Evolutionary conservation across 345 rosid species (phyloP), one percentile per base, ranked within the genome.

Genomic region (Hypericum perforatum): DNA sequence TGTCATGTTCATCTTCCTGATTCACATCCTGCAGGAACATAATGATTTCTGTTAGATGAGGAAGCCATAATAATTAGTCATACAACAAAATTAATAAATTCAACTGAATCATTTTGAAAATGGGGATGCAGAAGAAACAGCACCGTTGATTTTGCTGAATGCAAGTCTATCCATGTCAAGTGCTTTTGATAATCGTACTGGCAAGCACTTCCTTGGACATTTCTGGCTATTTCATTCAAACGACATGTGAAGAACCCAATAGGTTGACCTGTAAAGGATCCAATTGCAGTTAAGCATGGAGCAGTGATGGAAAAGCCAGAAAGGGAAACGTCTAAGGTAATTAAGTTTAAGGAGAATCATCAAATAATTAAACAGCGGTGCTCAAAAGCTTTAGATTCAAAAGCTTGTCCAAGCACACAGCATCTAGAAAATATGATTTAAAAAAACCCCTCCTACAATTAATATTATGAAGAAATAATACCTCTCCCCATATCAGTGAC

Each of bases 401-500:
- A 37, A 13, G 29, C 22, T 16, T 12, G 10, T 44, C 8, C 13
- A 36, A 41, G 8, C 7, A 3, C 22, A 32, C 2, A 54, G 40
- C 41, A 39, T 39, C 37, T 59, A 29, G 12, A 13, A 57, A 5
- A 49, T 14, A 11, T 16, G 37, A 6, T 45, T 14, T 11, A 13
- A 43, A 43, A 29, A 13, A 40, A 49, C n/a, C 41, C 10, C 39
- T 16, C 12, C 22, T 32, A 11, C 29, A 48, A 41, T 41, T 48
- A 9, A 8, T 12, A 50, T 15, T 9, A 48, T 5, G 46, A 42
- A 22, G 52, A 37, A 57, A 48, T 15, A 42, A 42, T 69, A 91
- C 98, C 95, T 67, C 71, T 87, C 53, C 87, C 92, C 16, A 83
- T 59, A 50, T 85, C 86, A 52, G 81, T 70, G 70, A 87, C 85